Conservation (phyloP, 148 eudicot species). For the Gaultheria prostrata region DNA sequence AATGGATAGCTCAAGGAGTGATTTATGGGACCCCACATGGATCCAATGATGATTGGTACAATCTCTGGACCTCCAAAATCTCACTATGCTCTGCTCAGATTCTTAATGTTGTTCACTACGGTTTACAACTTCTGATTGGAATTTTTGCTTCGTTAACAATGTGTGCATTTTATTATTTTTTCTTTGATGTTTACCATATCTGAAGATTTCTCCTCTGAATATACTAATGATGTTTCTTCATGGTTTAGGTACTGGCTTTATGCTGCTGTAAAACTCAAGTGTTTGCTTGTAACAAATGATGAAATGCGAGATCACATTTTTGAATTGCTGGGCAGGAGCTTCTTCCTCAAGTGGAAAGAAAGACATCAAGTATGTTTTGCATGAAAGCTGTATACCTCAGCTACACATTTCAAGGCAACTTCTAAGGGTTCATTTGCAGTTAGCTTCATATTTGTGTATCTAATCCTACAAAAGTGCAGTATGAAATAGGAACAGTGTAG, state of each 20-base stretch:
- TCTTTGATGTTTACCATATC: neutral
- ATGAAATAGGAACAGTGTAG: neutral
- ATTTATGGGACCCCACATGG: slow-evolving; percentile 87
- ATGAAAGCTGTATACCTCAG: neutral
- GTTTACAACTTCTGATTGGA: neutral
- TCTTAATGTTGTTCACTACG: neutral
- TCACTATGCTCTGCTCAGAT: neutral
- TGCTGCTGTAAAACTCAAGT: slow-evolving; percentile 88
- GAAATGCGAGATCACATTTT: slow-evolving; percentile 99
- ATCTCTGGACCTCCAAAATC: neutral
- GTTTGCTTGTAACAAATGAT: slow-evolving; percentile 90
- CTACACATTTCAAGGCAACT: neutral
- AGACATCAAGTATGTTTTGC: slow-evolving; percentile 70
- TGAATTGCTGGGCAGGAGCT: slow-evolving; percentile 84
- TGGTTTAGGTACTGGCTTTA: slow-evolving; percentile 87
- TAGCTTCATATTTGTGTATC: neutral
- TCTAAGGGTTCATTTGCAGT: neutral
- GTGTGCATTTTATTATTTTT: neutral
- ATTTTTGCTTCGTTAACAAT: neutral
- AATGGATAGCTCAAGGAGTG: slow-evolving; percentile 58
- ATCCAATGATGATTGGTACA: slow-evolving; percentile 95
- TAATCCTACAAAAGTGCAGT: neutral
- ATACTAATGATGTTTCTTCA: slow-evolving; percentile 5
- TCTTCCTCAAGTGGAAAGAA: slow-evolving; percentile 91
- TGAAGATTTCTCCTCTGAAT: neutral